Evolutionary conservation across 1,284 basidiomycete species (phyloP), one percentile per base, ranked within the genome.

Genomic region (Cutaneotrichosporon mucoides): DNA sequence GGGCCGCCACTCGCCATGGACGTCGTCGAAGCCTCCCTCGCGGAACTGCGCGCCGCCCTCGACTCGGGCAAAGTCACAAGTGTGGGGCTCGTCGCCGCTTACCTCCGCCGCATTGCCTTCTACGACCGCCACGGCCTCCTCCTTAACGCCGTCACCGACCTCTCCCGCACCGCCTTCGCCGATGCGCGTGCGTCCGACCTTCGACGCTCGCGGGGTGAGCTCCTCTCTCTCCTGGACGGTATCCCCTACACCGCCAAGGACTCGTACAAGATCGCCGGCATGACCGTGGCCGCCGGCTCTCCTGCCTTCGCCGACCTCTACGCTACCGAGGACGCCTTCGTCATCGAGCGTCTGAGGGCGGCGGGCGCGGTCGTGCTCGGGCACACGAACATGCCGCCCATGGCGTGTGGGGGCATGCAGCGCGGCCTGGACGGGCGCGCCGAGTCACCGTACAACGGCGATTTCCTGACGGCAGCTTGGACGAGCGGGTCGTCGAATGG

Each of bases 351-450:
- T 2, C 42, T 59, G 0, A 47, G 58, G 11, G 42, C 41, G 0
- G 58, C 53, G 0, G 58, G 58, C 24, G 58, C 58, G 6, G 33
- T 59, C 10, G 34, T 59, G 3, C 43, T 59, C 5, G 58, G 58
- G 1, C 53, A 34, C 9, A 59, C 58, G 6, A 59, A 45, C 38
- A 59, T 59, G 58, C 58, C 58, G 4, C 58, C 58, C 6, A 12
- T 59, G 10, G 58, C 58, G 9, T 50, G 48, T 16, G 58, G 58
- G n/a, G 58, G 58, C 37, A 55, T 59, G 58, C 58, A 59, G 58
- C 58, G 58, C 15, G 58, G 58, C 7, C 53, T 59, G 16, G 53
- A 59, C 48, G 58, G 58, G 3, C 58, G 58, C 37, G 58, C 58
- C 11, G 58, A 59, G 48, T 36, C 24, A 6, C 58, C 58, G 4